A percentile compares a stretch with the other conserved stretches of the same genome.
Conservation (phyloP, 495 filamentous ascomycete species). For the Pyronema omphalodes region DNA sequence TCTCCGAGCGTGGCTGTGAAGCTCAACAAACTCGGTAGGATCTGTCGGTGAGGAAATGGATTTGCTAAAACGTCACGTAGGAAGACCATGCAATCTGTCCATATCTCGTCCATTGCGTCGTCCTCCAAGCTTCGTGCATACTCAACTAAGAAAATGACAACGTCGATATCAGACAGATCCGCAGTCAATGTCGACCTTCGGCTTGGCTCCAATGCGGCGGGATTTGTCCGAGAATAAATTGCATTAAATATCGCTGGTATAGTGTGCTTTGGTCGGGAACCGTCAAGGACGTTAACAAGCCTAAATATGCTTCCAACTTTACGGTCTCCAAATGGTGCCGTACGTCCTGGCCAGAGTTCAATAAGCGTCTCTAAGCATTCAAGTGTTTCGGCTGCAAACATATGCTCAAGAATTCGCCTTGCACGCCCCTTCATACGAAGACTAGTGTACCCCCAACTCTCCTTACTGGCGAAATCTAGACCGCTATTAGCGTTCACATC, state of each 20-base stretch:
- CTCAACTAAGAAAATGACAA: slow-evolving; percentile 72
- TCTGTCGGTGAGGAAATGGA: slow-evolving; percentile 85
- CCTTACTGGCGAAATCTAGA: slow-evolving; percentile 50
- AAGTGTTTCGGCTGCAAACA: slow-evolving; percentile 84
- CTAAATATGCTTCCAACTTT: slow-evolving; percentile 43
- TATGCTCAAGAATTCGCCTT: slow-evolving; percentile 70
- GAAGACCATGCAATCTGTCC: slow-evolving; percentile 85
- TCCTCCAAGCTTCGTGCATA: slow-evolving; percentile 84
- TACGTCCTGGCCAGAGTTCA: slow-evolving; percentile 45
- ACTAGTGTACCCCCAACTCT: slow-evolving; percentile 79
- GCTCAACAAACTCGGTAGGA: slow-evolving; percentile 67
- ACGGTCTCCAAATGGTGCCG: slow-evolving; percentile 14
- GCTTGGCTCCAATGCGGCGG: slow-evolving; percentile 53
- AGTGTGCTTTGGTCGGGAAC: slow-evolving; percentile 75
- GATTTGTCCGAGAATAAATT: slow-evolving; percentile 84
- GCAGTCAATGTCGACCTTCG: slow-evolving; percentile 77
- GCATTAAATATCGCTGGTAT: slow-evolving; percentile 96
- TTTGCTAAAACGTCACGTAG: slow-evolving; percentile 78
- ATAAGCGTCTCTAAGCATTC: slow-evolving; percentile 85
- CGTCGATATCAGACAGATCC: slow-evolving; percentile 57
- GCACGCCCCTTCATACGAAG: slow-evolving; percentile 76
- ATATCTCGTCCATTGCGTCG: slow-evolving; percentile 98
- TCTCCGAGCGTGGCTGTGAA: slow-evolving; percentile 77
- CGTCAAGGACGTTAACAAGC: slow-evolving; percentile 77
- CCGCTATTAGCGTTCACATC: slow-evolving; percentile 22